Evolutionary conservation across 306 rosid species (phyloP).

Genomic region (Quercus mongolica): DNA sequence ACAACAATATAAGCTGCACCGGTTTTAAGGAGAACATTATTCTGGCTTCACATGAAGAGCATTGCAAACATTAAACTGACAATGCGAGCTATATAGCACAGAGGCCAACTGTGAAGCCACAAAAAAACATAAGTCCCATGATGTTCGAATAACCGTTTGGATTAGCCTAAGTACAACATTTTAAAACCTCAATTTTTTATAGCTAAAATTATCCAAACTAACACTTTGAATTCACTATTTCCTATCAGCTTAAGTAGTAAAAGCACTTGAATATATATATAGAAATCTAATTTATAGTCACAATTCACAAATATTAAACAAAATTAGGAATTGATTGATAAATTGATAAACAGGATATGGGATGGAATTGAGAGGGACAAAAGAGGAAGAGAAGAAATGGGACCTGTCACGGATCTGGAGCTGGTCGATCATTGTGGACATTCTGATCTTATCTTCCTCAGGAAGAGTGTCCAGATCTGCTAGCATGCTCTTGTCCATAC

Average conservation of each 20-base stretch:
- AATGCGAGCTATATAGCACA: conserved; percentile 19
- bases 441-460: conserved; percentile 61
- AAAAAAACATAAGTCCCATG: too few relatives aligned
- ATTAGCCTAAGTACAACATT: neutral
- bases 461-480: conserved; percentile 69
- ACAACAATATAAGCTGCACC: conserved; percentile 39
- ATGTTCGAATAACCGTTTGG: neutral
- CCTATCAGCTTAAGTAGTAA: too few relatives aligned
- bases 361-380: neutral
- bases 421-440: conserved; percentile 84
- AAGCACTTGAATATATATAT: neutral
- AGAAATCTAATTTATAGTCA: too few relatives aligned
- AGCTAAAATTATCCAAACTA: neutral
- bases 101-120: conserved; percentile 38
- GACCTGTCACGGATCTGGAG: conserved; percentile 86
- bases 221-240: too few relatives aligned
- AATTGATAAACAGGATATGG: neutral
- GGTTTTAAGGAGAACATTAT: conserved; percentile 65
- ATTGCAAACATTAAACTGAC: conserved; percentile 19
- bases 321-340: neutral
- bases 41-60: conserved; percentile 46
- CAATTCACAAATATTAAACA: too few relatives aligned
- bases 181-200: neutral
- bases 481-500: conserved; percentile 73
- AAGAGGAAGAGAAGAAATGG: neutral